These are phyloP conservation scores for Podila epicladia DNA, from an alignment of 192 early-diverging fungal genomes.

Conservation along the genomic window DNA sequence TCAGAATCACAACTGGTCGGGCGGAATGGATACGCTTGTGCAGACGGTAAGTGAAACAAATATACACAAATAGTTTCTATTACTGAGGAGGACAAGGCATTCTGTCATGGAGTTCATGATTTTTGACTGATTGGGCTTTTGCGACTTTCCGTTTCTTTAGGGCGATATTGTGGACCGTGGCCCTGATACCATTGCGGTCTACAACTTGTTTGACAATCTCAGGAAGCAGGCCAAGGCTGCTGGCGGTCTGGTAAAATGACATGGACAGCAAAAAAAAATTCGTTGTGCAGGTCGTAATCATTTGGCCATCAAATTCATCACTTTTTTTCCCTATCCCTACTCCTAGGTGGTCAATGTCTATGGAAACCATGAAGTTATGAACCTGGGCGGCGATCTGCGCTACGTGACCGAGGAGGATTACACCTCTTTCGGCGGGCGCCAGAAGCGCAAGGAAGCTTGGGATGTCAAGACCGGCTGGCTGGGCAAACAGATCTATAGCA, in stretches of 20 bases:
- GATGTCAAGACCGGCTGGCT: slow-evolving; percentile 38
- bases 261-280: too few species aligned
- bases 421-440: slow-evolving; percentile 22
- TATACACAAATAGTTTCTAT: too few species aligned
- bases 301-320: neutral
- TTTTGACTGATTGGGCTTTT: neutral
- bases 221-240: slow-evolving; percentile 58
- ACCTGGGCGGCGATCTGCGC: slow-evolving; percentile 23
- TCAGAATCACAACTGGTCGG: slow-evolving; percentile 64
- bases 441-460: slow-evolving; percentile 22
- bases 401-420: slow-evolving; percentile 39
- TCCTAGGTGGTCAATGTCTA: slow-evolving; percentile 19
- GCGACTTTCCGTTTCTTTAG: slow-evolving; percentile 11
- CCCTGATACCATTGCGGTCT: slow-evolving; percentile 70
- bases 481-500: slow-evolving; percentile 25
- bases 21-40: slow-evolving; percentile 63
- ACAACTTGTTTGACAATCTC: slow-evolving; percentile 63
- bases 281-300: too few species aligned
- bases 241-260: slow-evolving; percentile 49
- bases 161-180: slow-evolving; percentile 78
- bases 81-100: neutral
- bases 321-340: neutral
- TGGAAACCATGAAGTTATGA: slow-evolving; percentile 50
- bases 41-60: slow-evolving; percentile 59
- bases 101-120: neutral